A percentile compares a stretch with the other conserved stretches of the same genome.
These are phyloP conservation scores for Pseudozyma hubeiensis DNA, from an alignment of 1,284 basidiomycete genomes.

Conservation along the genomic window DNA sequence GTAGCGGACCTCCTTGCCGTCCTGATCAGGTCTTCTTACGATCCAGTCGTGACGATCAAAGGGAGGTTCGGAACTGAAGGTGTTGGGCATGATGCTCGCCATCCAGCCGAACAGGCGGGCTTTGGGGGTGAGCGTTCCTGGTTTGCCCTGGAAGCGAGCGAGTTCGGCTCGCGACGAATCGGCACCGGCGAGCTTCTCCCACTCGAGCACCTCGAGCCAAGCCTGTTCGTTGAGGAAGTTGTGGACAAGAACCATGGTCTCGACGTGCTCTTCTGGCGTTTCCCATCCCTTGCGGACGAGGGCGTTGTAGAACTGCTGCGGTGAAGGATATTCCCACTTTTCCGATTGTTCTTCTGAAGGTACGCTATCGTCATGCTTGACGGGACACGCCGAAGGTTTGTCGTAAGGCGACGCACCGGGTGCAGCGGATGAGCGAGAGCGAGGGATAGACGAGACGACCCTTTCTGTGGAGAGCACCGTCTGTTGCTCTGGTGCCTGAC, in stretches of 20 bases:
- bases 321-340: slow-evolving; percentile 95
- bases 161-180: slow-evolving; percentile 73
- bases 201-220: slow-evolving; percentile 92
- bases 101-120: slow-evolving; percentile 86
- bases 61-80: slow-evolving; percentile 90
- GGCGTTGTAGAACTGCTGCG: slow-evolving; percentile 99
- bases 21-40: slow-evolving; percentile 75
- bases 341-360: slow-evolving; percentile 57
- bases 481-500: slow-evolving; percentile 75
- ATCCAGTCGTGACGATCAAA: slow-evolving; percentile 99
- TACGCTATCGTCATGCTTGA: slow-evolving; percentile 49
- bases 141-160: slow-evolving; percentile 87
- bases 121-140: slow-evolving; percentile 83
- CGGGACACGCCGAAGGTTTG: slow-evolving; percentile 61
- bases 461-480: slow-evolving; percentile 80
- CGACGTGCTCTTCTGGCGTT: slow-evolving; percentile 94
- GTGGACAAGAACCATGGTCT: slow-evolving; percentile 97
- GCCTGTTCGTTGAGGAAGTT: slow-evolving; percentile 98
- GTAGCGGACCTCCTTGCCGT: slow-evolving; percentile 64
- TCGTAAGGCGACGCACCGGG: slow-evolving; percentile 65
- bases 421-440: slow-evolving; percentile 71
- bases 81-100: slow-evolving; percentile 85
- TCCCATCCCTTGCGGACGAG: slow-evolving; percentile 97
- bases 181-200: slow-evolving; percentile 76
- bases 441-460: slow-evolving; percentile 85